phyloP scores from a whole-genome alignment of 2,329 filamentous ascomycete genomes.

The Hypoxylon sp. region DNA sequence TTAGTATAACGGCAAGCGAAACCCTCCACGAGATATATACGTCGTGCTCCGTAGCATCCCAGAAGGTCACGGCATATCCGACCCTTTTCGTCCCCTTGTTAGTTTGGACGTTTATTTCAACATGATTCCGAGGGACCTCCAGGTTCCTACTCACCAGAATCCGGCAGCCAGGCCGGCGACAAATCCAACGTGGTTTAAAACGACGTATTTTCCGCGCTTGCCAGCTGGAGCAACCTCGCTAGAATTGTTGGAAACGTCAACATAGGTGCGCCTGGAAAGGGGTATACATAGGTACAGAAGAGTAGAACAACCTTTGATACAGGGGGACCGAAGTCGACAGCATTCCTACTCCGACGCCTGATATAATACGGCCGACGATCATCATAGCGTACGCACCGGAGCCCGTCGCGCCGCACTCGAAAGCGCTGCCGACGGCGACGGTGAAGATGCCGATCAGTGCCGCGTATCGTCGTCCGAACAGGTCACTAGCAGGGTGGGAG shows the following conservation, averaged over 20 bases:
- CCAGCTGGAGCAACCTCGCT: constrained; percentile 70
- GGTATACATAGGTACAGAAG: background rate
- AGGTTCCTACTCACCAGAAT: constrained; percentile 63
- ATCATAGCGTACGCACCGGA: constrained; percentile 62
- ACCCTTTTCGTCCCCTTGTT: constrained; percentile 59
- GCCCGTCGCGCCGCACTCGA: constrained; percentile 63
- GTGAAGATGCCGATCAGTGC: constrained; percentile 63
- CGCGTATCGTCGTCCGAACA: constrained; percentile 66
- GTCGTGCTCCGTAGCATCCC: constrained; percentile 61
- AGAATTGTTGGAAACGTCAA: background rate
- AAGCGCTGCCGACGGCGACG: constrained; percentile 63
- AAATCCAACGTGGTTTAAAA: constrained; percentile 72
- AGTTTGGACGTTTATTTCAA: constrained; percentile 5
- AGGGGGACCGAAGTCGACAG: constrained; percentile 70
- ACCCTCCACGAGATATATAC: constrained; percentile 66
- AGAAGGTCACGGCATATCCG: constrained; percentile 70
- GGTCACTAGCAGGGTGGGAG: constrained; percentile 66
- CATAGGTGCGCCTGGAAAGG: background rate
- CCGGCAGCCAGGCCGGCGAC: constrained; percentile 67
- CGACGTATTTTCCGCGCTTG: constrained; percentile 69
- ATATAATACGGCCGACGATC: constrained; percentile 65
- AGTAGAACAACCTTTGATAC: constrained; percentile 64
- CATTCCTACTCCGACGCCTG: constrained; percentile 67
- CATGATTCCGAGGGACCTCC: background rate
- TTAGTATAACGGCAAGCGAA: constrained; percentile 66